Evolutionary conservation across 495 filamentous ascomycete genomes (phyloP).

Genomic region (Evansstolkia leycettana): DNA sequence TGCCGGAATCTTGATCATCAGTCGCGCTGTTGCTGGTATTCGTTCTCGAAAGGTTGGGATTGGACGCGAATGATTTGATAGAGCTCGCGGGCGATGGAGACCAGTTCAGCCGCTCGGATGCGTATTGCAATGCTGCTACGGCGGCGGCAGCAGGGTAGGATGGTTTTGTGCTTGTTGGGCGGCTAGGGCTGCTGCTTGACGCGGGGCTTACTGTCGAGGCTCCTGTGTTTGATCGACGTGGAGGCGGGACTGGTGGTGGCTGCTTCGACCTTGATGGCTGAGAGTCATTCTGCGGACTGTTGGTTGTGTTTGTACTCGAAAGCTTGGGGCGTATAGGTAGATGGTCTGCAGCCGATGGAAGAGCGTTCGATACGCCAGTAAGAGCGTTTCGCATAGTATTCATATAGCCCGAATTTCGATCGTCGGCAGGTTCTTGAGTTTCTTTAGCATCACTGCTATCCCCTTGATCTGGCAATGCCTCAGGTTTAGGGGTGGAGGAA

Average conservation of each 20-base stretch:
- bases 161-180: conserved; percentile 9
- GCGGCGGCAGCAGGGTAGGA: conserved; percentile 23
- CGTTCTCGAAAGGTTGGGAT: conserved; percentile 11
- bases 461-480: conserved; percentile 7
- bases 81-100: conserved; percentile 8
- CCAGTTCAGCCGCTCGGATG: conserved; percentile 20
- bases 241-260: conserved; percentile 21
- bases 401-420: not conserved
- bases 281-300: conserved; percentile 4
- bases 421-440: not conserved
- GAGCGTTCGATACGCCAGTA: conserved; percentile 5
- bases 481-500: conserved; percentile 12
- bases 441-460: not conserved
- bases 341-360: conserved; percentile 4
- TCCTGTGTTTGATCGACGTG: conserved; percentile 22
- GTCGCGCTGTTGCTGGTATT: conserved; percentile 7
- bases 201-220: conserved; percentile 8
- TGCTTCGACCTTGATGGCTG: conserved; percentile 11
- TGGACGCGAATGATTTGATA: conserved; percentile 17
- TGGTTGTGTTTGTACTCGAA: not conserved
- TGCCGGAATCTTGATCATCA: conserved; percentile 8
- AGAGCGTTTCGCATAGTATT: conserved; percentile 2
- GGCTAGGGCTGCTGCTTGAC: conserved; percentile 2
- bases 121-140: conserved; percentile 20
- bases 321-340: not conserved